phyloP scores from a whole-genome alignment of 83 land plant genomes.

The Picea abies region DNA sequence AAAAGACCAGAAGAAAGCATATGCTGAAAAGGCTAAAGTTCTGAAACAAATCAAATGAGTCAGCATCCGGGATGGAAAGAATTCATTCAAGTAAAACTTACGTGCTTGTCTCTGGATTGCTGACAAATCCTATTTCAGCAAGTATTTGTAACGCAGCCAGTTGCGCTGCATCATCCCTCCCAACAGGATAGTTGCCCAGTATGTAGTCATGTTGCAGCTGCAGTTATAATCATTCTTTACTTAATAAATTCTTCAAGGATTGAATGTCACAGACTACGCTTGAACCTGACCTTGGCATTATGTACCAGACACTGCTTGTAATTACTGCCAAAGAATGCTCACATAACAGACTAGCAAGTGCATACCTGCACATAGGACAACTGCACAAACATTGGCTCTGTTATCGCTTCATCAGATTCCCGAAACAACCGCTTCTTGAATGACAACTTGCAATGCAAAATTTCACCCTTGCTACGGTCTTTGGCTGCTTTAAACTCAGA shows the following conservation, averaged over 20 bases:
- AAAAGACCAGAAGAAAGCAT: not conserved
- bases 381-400: conserved; percentile 98
- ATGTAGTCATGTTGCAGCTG: conserved; percentile 99
- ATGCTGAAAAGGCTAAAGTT: not conserved
- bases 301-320: not conserved
- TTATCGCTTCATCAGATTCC: conserved; percentile 83
- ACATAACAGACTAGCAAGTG: not conserved
- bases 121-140: conserved; percentile 84
- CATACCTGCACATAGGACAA: conserved; percentile 94
- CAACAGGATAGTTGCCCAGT: conserved; percentile 98
- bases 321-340: not conserved
- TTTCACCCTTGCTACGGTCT: conserved; percentile 94
- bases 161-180: conserved; percentile 97
- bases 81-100: conserved; percentile 35
- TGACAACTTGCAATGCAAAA: conserved; percentile 68
- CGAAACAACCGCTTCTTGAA: too few species aligned
- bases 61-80: not conserved
- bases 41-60: not conserved
- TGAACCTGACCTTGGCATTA: not conserved
- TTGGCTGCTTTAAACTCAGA: conserved; percentile 89
- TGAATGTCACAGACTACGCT: not conserved
- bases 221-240: conserved; percentile 5
- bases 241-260: not conserved
- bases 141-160: conserved; percentile 92
- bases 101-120: conserved; percentile 71